Base-by-base conservation (phyloP, 2,329 filamentous ascomycete genomes). In the Metarhizium robertsii region DNA sequence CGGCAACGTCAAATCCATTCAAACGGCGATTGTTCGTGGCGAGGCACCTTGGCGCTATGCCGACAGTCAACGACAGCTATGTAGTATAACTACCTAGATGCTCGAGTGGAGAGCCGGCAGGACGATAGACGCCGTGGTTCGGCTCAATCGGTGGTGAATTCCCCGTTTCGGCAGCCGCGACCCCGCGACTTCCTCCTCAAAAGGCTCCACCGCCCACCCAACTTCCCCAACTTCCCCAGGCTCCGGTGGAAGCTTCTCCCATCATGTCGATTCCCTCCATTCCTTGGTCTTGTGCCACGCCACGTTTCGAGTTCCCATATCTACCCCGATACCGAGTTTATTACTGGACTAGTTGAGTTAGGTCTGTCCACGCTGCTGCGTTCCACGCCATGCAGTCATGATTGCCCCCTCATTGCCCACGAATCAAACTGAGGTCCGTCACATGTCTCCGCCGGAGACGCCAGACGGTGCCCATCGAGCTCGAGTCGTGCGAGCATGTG, bases 401-500 rank as follows among this genome's bases (percentile, higher is more conserved):
- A 53, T 13, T 40, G 29, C 40, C 40, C 42, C 25, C 45, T 48
- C 45, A 14, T 16, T 48, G 45, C 20, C 25, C 20, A 8, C 45
- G 13, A 13, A 48, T 18, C 5, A 48, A 20, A 16, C 25, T 16
- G 45, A 29, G 45, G 20, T 47, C 16, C 34, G 16, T 14, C 45
- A 48, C 11, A 53, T 30, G 52, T 40, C 45, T 50, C 52, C 52
- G 45, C 36, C 52, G 34, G 52, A 53, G 45, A 29, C 32, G 20
- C 38, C 36, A 54, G 20, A 48, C 18, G 32, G 14, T 30, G 34
- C 47, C 29, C 45, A 48, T 43, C 47, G 36, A 46, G 42, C 20
- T 18, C 53, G 53, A 45, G 53, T 54, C 8, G 46, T 46, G 10
- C 49, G 46, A 18, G 53, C 53, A 10, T 54, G 53, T 45, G 53